Conservation (phyloP, 2,329 filamentous ascomycete genomes). For the Nemania sp. region DNA sequence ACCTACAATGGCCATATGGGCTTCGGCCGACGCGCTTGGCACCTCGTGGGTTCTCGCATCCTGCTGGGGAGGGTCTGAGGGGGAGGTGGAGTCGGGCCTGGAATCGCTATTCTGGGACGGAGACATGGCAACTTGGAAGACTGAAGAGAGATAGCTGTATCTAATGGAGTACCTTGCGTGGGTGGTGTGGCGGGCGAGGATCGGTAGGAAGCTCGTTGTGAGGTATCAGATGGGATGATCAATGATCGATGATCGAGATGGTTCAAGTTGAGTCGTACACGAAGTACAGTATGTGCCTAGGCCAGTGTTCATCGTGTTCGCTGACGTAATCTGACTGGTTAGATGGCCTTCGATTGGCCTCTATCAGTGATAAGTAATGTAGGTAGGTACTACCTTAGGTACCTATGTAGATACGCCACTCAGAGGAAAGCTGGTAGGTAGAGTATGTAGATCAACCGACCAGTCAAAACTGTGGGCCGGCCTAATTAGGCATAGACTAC, state of each 20-base stretch:
- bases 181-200: slow-evolving; percentile 4
- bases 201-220: neutral
- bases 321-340: too few species aligned
- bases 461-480: too few species aligned
- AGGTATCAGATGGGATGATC: neutral
- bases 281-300: neutral
- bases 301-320: too few species aligned
- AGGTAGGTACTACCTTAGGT: too few species aligned
- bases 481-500: too few species aligned
- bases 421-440: too few species aligned
- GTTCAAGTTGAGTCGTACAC: neutral
- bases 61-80: slow-evolving; percentile 12
- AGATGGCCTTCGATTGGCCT: too few species aligned
- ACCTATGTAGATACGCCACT: too few species aligned
- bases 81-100: slow-evolving; percentile 18
- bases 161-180: too few species aligned
- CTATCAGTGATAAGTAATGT: neutral
- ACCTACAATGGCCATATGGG: slow-evolving; percentile 37
- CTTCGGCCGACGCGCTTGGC: slow-evolving; percentile 29
- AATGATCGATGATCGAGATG: slow-evolving; percentile 20
- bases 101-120: slow-evolving; percentile 27
- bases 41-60: slow-evolving; percentile 11
- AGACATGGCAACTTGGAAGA: slow-evolving; percentile 27
- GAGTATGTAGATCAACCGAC: too few species aligned
- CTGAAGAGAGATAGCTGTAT: too few species aligned